Evolutionary conservation across 2,329 filamentous ascomycete genomes (phyloP), one percentile per base, ranked within the genome.

Genomic region (Phyllachora maydis): DNA sequence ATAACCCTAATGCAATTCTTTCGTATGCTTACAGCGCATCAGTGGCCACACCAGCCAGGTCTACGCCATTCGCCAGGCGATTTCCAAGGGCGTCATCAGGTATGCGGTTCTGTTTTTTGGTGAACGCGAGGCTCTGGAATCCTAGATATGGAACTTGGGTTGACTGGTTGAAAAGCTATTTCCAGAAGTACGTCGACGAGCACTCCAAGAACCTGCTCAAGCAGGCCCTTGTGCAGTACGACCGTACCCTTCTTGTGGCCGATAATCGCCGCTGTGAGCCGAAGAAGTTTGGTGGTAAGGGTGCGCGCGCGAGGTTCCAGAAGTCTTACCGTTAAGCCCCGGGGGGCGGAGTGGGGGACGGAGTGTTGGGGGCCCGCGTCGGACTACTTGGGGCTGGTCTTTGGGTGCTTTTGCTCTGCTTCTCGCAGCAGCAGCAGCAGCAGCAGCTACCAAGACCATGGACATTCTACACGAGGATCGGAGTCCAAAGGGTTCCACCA

Each of bases 321-420:
- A 93, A 93, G 68, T 92, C 83, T 43, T 92, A 93, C 74, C 81
- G 83, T 83, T 92, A 85, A n/a, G n/a, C n/a, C n/a, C n/a, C n/a
- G n/a, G n/a, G n/a, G n/a, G n/a, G n/a, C n/a, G n/a, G n/a, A n/a
- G n/a, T n/a, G n/a, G n/a, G n/a, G n/a, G n/a, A n/a, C n/a, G n/a
- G n/a, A n/a, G n/a, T n/a, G n/a, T n/a, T n/a, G n/a, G n/a, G n/a
- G n/a, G n/a, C n/a, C n/a, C n/a, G n/a, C 7, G n/a, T 7, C n/a
- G 16, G 16, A 18, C 7, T 18, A 18, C 16, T 18, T 18, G 19
- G 19, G 19, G n/a, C n/a, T 20, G 19, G n/a, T 6, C 12, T n/a
- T n/a, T 6, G n/a, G n/a, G 6, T 20, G 9, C 9, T 6, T 20
- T n/a, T 9, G 12, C 19, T 20, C n/a, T 6, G n/a, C n/a, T 20